Base-by-base conservation (phyloP, 345 rosid genomes). In the Lepidium didymum region DNA sequence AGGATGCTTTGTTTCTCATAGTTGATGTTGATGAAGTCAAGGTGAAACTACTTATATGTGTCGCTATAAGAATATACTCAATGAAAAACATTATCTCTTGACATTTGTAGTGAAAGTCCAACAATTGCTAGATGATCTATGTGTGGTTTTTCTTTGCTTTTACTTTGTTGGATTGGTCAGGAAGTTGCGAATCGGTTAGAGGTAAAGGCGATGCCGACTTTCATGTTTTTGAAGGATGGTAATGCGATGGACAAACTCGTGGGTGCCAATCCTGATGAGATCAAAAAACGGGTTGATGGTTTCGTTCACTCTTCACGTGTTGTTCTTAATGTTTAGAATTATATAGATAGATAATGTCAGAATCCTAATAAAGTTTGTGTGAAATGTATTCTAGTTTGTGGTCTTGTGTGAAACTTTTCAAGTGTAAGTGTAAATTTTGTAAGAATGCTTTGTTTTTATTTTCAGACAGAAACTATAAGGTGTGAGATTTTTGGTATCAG, bases 191-290 rank as follows among this genome's bases (percentile, higher is more conserved):
- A 68, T 19, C 81, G 73, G 60, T 61, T 87, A 85, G 86, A 82
- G 63, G 77, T 87, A 15, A 91, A 86, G 76, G 97, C 99, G n/a
- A 94, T 94, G 99, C 95, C 99, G 1, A 89, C 99, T 10, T 91
- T 91, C 78, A 15, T 84, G 75, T 73, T 89, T 80, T 77, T 87
- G 86, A 91, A 69, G 73, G 87, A 79, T 59, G 89, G 94, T 62
- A 76, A 69, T 62, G 52, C 35, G 5, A 83, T 75, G 9, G 95
- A 90, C 82, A 94, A 83, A 80, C 50, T 90, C 11, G 95, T 94
- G 29, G 99, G 99, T 10, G 97, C 95, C 3, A 88, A 94, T 62
- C 96, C 92, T 6, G 96, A 82, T 44, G 96, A 90, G 85, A 84
- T 90, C 36, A 88, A 82, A 95, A 88, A 79, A 81, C 79, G 89